Evolutionary conservation across 306 rosid species (phyloP).

Genomic region (Medicago truncatula): MtrunA17r5.0-ANR NC_053048.1:50671001-50671500

Average conservation of each 20-base stretch:
- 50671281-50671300: no score
- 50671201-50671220: background rate
- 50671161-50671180: background rate
- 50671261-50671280: background rate
- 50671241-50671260: background rate
- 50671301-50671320: no score
- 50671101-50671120: background rate
- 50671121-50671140: constrained; percentile 15
- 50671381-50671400: no score
- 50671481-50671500: no score
- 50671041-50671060: background rate
- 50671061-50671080: background rate
- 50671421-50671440: no score
- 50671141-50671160: background rate
- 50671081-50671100: background rate
- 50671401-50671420: no score
- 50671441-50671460: no score
- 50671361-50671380: no score
- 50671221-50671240: constrained; percentile 13
- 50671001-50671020: constrained; percentile 77
- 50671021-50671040: constrained; percentile 46
- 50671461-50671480: no score
- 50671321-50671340: no score
- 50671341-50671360: no score
- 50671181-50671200: background rate